These are phyloP conservation scores for Litsea cubeba DNA, from an alignment of 164 flowering plant genomes.

Conservation along the genomic window DNA sequence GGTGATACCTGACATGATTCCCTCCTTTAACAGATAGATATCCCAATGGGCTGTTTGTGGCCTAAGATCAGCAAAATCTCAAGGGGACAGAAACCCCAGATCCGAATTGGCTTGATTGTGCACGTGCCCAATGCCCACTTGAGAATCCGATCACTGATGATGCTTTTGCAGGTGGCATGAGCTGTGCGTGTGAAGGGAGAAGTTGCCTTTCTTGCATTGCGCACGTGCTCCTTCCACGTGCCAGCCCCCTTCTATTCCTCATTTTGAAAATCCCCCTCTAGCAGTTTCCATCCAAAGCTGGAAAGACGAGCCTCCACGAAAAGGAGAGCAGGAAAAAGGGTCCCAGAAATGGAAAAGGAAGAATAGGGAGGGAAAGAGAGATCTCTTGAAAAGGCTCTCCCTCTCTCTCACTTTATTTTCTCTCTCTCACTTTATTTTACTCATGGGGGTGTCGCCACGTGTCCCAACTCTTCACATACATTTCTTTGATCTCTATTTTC, in stretches of 20 bases:
- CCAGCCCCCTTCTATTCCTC: not conserved
- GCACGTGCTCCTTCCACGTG: not conserved
- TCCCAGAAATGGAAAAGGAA: not conserved
- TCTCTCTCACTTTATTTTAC: too few species aligned
- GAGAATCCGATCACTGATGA: not conserved
- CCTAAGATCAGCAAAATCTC: too few species aligned
- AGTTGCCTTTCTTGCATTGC: not conserved
- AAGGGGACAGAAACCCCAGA: too few species aligned
- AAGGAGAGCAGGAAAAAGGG: not conserved
- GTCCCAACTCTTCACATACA: not conserved
- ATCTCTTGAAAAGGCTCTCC: not conserved
- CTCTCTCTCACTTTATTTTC: too few species aligned
- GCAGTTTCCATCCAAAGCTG: not conserved
- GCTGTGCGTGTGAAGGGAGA: conserved; percentile 2
- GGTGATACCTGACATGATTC: too few species aligned
- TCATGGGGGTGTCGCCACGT: conserved; percentile 1
- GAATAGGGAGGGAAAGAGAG: not conserved
- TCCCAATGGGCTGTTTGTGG: too few species aligned
- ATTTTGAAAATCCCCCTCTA: not conserved
- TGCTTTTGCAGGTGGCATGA: not conserved
- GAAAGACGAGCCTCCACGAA: not conserved
- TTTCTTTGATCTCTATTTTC: too few species aligned
- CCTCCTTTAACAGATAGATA: too few species aligned
- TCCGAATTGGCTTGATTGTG: too few species aligned
- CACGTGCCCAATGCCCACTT: not conserved